Base-by-base conservation (phyloP, 805 yeast genomes). In the Jamesozyma spencerorum region DNA sequence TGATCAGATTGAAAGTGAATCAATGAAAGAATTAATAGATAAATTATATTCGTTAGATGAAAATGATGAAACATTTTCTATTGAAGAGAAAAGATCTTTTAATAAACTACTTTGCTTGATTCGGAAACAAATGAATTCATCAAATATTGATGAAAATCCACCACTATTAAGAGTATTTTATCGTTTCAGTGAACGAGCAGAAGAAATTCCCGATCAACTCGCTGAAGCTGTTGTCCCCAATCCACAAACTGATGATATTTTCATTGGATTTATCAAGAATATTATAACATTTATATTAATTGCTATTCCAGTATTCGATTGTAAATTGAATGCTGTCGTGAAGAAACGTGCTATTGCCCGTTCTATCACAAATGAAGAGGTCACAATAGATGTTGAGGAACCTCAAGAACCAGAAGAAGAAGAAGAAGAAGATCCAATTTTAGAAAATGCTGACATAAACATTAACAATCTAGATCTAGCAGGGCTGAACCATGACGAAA, bases 181-280 rank as follows among this genome's bases (percentile, higher is more conserved):
- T 5, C 24, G 18, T 2, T 8, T 30, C 6, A 31, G 20, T 12
- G 17, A 8, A 6, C 19, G 14, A 18, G 8, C 31, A 8, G n/a
- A 10, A 11, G 18, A 27, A 13, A 5, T 44, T 3, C 27, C 29
- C 7, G 22, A 24, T 12, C 11, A 15, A n/a, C 11, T 34, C n/a
- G 10, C 48, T 31, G 44, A 53, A 13, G 31, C 42, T 22, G 33
- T 58, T 36, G 53, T 53, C 11, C 54, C 62, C 15, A 41, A 54
- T 33, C 54, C 55, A 22, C 18, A 32, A 19, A 36, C 36, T 10
- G 56, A 53, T 39, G 43, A 39, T 40, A 31, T 47, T n/a, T 13
- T 46, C 2, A 24, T 39, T 18, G 53, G 48, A 26, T 19, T 53
- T 13, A 12, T 47, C 22, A 57, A 55, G 44, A 53, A 54, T 45